Percentiles rank a stretch among this genome's conserved stretches.
Conservation (phyloP, 1,139 yeast species). For the Lodderomyces pseudojiufengensis region DNA sequence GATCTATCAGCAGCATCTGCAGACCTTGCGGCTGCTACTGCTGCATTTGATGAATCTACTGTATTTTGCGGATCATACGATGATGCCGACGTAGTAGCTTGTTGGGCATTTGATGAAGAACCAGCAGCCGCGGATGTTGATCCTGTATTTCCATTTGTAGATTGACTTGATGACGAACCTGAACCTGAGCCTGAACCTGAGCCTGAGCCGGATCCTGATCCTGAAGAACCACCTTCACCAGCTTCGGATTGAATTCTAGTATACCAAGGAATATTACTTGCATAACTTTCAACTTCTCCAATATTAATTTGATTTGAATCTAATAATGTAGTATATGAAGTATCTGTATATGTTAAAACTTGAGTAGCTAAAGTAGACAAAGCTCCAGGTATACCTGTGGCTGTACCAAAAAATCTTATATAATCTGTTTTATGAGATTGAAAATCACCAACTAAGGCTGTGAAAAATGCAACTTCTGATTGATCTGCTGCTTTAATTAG, state of each 20-base stretch:
- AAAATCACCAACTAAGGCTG: constrained; percentile 39
- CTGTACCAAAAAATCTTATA: constrained; percentile 32
- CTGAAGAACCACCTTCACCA: constrained; percentile 10
- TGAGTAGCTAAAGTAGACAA: constrained; percentile 34
- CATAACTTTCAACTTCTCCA: constrained; percentile 28
- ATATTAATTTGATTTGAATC: constrained; percentile 23
- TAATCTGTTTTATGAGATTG: constrained; percentile 25
- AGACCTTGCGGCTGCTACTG: constrained; percentile 4
- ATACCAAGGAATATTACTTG: constrained; percentile 45
- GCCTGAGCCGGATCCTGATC: constrained; percentile 10
- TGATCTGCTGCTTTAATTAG: constrained; percentile 27
- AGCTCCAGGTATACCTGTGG: constrained; percentile 29
- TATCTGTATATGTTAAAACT: constrained; percentile 38
- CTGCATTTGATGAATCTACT: constrained; percentile 2
- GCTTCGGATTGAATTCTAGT: constrained; percentile 26
- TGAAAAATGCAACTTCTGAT: constrained; percentile 33
- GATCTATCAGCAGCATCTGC: constrained; percentile 8
- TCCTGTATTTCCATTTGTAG: constrained; percentile 7
- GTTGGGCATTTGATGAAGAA: constrained; percentile 4
- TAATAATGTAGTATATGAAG: constrained; percentile 40
- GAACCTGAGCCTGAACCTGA: constrained; percentile 2
- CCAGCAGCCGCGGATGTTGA: constrained; percentile 9
- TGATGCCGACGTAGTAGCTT: background rate
- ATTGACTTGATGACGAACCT: constrained; percentile 3
- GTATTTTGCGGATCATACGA: background rate